phyloP scores from a whole-genome alignment of 257 asterid species.

The Cordia subcordata region DNA sequence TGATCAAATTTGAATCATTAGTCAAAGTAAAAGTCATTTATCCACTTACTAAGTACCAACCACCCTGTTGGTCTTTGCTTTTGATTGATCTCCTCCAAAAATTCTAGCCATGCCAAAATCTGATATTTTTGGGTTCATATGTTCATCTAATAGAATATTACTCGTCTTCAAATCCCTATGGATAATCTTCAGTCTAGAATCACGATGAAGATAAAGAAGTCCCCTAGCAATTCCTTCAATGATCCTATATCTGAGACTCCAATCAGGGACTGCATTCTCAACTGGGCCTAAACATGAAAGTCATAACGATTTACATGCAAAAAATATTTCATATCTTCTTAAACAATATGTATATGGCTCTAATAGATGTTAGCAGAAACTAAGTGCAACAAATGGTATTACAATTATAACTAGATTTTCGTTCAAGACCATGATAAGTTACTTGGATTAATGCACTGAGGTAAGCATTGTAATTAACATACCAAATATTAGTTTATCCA shows the following conservation, averaged over 20 bases:
- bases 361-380: too few species aligned
- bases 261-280: neutral
- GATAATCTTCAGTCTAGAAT: neutral
- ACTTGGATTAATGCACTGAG: neutral
- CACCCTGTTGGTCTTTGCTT: constrained; percentile 4
- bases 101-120: constrained; percentile 6
- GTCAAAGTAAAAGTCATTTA: too few species aligned
- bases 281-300: neutral
- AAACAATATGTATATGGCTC: too few species aligned
- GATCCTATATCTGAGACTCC: constrained; percentile 5
- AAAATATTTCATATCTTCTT: too few species aligned
- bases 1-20: too few species aligned
- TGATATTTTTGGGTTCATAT: too few species aligned
- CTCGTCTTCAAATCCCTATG: too few species aligned
- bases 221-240: constrained; percentile 12
- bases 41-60: constrained; percentile 3
- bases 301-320: too few species aligned
- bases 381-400: too few species aligned
- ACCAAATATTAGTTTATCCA: constrained; percentile 3
- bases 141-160: too few species aligned
- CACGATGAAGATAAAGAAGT: constrained; percentile 10
- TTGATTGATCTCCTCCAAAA: constrained; percentile 8
- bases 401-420: too few species aligned
- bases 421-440: too few species aligned
- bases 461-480: neutral